These are phyloP conservation scores for Pythium brassicae DNA, from an alignment of 352 stramenopile genomes.

Conservation along the genomic window DNA sequence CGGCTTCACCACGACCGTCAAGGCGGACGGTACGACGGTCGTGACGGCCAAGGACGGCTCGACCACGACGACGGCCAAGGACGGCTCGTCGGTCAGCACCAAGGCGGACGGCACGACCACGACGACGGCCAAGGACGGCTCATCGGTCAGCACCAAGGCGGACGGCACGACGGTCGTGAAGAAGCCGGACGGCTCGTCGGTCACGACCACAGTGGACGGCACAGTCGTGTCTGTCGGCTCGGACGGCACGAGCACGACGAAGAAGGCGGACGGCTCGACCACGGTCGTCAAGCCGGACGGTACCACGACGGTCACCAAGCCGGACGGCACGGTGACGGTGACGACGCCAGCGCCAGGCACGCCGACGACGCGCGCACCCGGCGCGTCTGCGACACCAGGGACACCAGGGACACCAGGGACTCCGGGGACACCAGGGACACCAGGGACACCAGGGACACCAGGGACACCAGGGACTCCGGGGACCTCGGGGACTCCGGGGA, in stretches of 20 bases:
- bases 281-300: conserved; percentile 2
- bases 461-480: conserved; percentile 5
- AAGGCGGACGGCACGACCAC: conserved; percentile 2
- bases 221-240: neutral
- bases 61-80: neutral
- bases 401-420: conserved; percentile 5
- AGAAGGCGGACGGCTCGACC: conserved; percentile 4
- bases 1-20: conserved; percentile 7
- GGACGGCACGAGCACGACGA: conserved; percentile 5
- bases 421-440: neutral
- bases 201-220: conserved; percentile 3
- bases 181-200: conserved; percentile 5
- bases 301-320: neutral
- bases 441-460: neutral
- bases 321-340: conserved; percentile 6
- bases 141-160: conserved; percentile 4
- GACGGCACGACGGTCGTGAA: conserved; percentile 4
- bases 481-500: no score
- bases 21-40: conserved; percentile 8
- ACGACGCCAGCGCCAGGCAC: conserved; percentile 9
- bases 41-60: neutral
- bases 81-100: conserved; percentile 8
- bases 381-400: neutral
- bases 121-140: neutral
- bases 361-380: neutral